Evolutionary conservation across 2,329 filamentous ascomycete species (phyloP).

Genomic region (Ceratocystis alfenasii): DNA sequence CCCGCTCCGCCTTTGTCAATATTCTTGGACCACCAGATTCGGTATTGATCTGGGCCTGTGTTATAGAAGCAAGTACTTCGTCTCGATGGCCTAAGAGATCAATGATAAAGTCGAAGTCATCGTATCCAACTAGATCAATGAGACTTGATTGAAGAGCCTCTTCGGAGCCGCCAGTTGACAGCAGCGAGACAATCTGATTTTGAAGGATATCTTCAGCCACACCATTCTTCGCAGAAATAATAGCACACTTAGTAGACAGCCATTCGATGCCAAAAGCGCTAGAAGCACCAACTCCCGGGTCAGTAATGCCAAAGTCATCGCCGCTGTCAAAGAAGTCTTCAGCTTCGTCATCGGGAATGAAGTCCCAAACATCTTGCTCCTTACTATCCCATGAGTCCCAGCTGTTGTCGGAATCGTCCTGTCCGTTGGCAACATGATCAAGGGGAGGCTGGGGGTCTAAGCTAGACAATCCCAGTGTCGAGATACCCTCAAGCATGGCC

Average conservation of each 20-base stretch:
- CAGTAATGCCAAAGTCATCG: constrained; percentile 29
- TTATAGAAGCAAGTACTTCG: constrained; percentile 46
- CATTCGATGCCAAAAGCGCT: constrained; percentile 49
- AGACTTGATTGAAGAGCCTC: constrained; percentile 86
- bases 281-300: constrained; percentile 25
- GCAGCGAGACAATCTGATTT: constrained; percentile 62
- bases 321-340: constrained; percentile 38
- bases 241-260: constrained; percentile 57
- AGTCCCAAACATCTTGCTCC: constrained; percentile 82
- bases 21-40: constrained; percentile 33
- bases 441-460: constrained; percentile 29
- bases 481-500: constrained; percentile 76
- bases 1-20: constrained; percentile 63
- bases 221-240: constrained; percentile 54
- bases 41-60: constrained; percentile 13
- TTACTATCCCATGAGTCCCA: constrained; percentile 46
- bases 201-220: constrained; percentile 59
- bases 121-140: constrained; percentile 82
- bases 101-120: constrained; percentile 84
- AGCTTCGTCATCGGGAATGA: constrained; percentile 64
- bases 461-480: constrained; percentile 48
- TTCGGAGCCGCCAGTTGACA: constrained; percentile 56
- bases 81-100: constrained; percentile 71
- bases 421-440: constrained; percentile 30
- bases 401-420: constrained; percentile 42